These are phyloP conservation scores for Hygrocybe coccinea DNA, from an alignment of 768 basidiomycete species.

Conservation along the genomic window DNA sequence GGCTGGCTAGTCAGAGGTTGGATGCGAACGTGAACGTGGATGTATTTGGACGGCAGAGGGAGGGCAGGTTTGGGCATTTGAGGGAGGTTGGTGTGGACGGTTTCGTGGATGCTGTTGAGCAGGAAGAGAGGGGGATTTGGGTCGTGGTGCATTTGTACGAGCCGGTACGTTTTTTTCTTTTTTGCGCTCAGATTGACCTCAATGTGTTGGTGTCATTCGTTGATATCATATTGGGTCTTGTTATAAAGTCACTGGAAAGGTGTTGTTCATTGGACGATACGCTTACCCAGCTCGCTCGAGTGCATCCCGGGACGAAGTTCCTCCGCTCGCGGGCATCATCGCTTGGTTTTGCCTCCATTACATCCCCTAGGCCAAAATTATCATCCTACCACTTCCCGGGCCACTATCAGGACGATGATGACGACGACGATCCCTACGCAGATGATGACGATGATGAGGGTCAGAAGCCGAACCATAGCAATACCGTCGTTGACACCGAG, in stretches of 20 bases:
- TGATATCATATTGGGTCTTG: no score
- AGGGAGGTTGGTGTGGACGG: constrained; percentile 73
- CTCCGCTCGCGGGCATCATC: constrained; percentile 73
- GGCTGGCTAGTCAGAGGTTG: constrained; percentile 11
- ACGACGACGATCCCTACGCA: constrained; percentile 29
- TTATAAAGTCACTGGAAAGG: constrained; percentile 61
- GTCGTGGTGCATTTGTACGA: constrained; percentile 86
- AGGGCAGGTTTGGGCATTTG: constrained; percentile 69
- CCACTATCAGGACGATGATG: constrained; percentile 34
- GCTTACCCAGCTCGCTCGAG: constrained; percentile 63
- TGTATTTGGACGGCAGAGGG: constrained; percentile 44
- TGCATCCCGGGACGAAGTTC: constrained; percentile 70
- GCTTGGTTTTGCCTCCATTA: constrained; percentile 26
- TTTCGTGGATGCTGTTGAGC: constrained; percentile 70
- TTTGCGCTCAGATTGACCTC: background rate
- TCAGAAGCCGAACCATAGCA: constrained; percentile 45
- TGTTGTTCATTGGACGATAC: constrained; percentile 68
- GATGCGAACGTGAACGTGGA: constrained; percentile 31
- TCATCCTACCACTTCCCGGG: constrained; percentile 12
- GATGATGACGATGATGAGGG: constrained; percentile 20
- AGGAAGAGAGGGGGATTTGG: constrained; percentile 65
- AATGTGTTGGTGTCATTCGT: no score
- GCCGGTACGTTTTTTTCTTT: constrained; percentile 44
- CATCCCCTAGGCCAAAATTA: background rate
- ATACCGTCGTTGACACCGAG: constrained; percentile 22